These are phyloP conservation scores for Aspergillus brunneoviolaceus DNA, from an alignment of 2,329 filamentous ascomycete genomes.

Conservation along the genomic window DNA sequence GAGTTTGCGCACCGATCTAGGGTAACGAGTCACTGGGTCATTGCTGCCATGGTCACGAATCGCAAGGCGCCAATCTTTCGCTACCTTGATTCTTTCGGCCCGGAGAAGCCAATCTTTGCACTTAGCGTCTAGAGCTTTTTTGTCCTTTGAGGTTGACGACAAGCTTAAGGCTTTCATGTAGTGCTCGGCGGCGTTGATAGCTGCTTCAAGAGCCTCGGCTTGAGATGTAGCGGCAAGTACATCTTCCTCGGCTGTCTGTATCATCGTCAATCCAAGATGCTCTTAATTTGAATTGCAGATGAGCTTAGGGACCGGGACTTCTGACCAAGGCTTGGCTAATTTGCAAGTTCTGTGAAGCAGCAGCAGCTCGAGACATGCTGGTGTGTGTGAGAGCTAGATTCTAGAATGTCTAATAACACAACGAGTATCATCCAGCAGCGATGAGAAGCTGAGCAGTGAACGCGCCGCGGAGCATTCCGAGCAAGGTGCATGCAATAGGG, in stretches of 20 bases:
- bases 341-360: slow-evolving; percentile 26
- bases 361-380: slow-evolving; percentile 33
- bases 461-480: background rate
- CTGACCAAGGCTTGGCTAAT: slow-evolving; percentile 35
- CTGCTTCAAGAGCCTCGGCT: slow-evolving; percentile 68
- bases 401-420: background rate
- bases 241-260: slow-evolving; percentile 55
- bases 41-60: slow-evolving; percentile 20
- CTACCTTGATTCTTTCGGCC: slow-evolving; percentile 72
- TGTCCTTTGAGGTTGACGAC: slow-evolving; percentile 62
- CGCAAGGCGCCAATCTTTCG: slow-evolving; percentile 32
- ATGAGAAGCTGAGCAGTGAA: background rate
- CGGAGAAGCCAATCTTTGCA: slow-evolving; percentile 67
- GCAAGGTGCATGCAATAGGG: background rate
- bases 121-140: slow-evolving; percentile 64
- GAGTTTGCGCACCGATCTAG: slow-evolving; percentile 58
- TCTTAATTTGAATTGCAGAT: background rate
- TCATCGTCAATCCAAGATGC: slow-evolving; percentile 24
- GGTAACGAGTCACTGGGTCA: slow-evolving; percentile 44
- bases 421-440: background rate
- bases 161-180: slow-evolving; percentile 75
- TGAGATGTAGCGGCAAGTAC: slow-evolving; percentile 54
- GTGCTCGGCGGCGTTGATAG: slow-evolving; percentile 74
- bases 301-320: background rate
- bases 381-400: background rate